Percentiles rank a stretch among this genome's conserved stretches.
phyloP scores from a whole-genome alignment of 805 yeast species.

The Ogataea degrootiae region DNA sequence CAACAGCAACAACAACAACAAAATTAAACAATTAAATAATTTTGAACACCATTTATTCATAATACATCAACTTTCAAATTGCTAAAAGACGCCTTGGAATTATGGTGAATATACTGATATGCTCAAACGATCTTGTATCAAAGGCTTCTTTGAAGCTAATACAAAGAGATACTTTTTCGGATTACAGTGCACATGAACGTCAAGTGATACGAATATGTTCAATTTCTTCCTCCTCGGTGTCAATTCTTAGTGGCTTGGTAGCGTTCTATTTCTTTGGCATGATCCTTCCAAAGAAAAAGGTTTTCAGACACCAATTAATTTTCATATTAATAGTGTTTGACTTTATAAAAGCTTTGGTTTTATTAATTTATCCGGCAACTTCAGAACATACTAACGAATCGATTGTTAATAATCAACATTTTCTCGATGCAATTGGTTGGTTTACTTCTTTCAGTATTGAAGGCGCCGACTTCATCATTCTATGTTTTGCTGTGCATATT shows the following conservation, averaged over 20 bases:
- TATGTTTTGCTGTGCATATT: constrained; percentile 79
- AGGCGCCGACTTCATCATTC: constrained; percentile 81
- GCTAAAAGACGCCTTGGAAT: too few relatives aligned
- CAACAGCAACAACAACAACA: too few relatives aligned
- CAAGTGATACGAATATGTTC: constrained; percentile 36
- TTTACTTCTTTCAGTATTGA: constrained; percentile 76
- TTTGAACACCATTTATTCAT: too few relatives aligned
- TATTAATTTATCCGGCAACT: constrained; percentile 57
- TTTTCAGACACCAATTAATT: constrained; percentile 69
- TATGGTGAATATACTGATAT: too few relatives aligned
- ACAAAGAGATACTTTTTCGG: background rate
- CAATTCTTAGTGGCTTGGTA: constrained; percentile 49
- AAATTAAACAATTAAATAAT: too few relatives aligned
- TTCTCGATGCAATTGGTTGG: constrained; percentile 71
- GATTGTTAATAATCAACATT: constrained; percentile 20
- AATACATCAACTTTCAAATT: too few relatives aligned
- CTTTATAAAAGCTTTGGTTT: constrained; percentile 63
- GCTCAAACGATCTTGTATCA: background rate
- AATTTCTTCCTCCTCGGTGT: constrained; percentile 43
- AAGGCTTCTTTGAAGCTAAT: too few relatives aligned
- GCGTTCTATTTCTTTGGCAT: constrained; percentile 58
- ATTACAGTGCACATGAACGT: constrained; percentile 4
- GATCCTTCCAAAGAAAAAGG: constrained; percentile 57
- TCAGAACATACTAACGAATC: constrained; percentile 8
- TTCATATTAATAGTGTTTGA: constrained; percentile 67